Evolutionary conservation across 2,329 filamentous ascomycete species (phyloP).

Genomic region (Colletotrichum lini): DNA sequence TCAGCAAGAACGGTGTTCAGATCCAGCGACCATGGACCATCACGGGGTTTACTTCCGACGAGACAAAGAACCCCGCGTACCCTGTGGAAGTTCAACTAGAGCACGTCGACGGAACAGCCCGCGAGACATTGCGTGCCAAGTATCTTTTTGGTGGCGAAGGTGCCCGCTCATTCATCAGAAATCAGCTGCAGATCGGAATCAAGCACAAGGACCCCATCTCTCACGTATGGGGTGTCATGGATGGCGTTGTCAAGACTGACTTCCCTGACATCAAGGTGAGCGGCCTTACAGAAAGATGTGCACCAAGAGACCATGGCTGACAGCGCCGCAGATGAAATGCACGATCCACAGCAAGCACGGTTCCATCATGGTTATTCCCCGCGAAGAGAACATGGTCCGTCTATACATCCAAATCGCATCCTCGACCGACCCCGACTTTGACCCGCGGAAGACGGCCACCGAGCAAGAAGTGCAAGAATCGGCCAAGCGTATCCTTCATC

Average conservation of each 20-base stretch:
- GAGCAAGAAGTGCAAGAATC: conserved; percentile 74
- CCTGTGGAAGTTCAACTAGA: conserved; percentile 85
- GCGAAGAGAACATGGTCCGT: conserved; percentile 74
- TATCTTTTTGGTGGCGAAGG: conserved; percentile 82
- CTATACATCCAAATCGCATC: conserved; percentile 79
- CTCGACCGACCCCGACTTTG: conserved; percentile 72
- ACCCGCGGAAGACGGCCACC: conserved; percentile 74
- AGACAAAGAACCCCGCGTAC: conserved; percentile 72
- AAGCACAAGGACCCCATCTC: conserved; percentile 79
- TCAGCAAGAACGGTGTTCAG: conserved; percentile 72
- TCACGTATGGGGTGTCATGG: conserved; percentile 83
- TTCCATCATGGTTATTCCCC: conserved; percentile 84
- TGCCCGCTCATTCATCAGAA: conserved; percentile 75
- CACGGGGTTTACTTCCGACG: conserved; percentile 71
- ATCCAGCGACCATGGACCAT: conserved; percentile 78
- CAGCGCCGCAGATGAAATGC: conserved; percentile 72
- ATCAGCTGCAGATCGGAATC: conserved; percentile 78
- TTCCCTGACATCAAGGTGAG: conserved; percentile 82
- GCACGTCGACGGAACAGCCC: conserved; percentile 79
- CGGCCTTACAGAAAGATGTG: conserved; percentile 2
- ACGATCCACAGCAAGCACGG: conserved; percentile 82
- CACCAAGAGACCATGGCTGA: background rate
- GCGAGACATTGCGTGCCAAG: conserved; percentile 78
- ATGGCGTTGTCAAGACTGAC: conserved; percentile 79
- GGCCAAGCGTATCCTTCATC: conserved; percentile 75